phyloP scores from a whole-genome alignment of 2,329 filamentous ascomycete genomes.

The Stachybotrys chlorohalonatus region DNA sequence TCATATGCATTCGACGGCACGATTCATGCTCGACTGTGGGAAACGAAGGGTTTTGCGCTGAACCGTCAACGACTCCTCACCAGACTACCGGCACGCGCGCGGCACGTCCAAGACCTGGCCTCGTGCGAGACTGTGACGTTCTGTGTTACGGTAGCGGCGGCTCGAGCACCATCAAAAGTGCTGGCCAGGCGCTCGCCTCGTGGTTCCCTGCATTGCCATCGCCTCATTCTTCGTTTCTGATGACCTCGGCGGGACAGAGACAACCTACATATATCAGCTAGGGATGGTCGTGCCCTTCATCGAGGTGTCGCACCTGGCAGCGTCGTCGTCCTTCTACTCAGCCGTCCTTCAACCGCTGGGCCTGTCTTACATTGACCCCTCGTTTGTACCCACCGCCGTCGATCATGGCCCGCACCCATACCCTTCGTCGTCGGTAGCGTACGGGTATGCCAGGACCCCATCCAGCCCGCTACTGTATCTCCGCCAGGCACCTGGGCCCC shows the following conservation, averaged over 20 bases:
- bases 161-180: no score
- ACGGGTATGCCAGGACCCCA: conserved; percentile 25
- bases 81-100: no score
- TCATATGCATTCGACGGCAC: no score
- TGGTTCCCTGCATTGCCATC: no score
- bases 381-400: neutral
- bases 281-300: conserved; percentile 38
- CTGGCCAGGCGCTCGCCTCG: no score
- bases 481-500: conserved; percentile 28
- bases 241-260: no score
- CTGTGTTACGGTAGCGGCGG: no score
- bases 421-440: conserved; percentile 27
- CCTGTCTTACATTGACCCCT: conserved; percentile 45
- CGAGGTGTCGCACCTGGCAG: conserved; percentile 67
- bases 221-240: neutral
- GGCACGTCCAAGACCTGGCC: no score
- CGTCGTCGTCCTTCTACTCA: conserved; percentile 76
- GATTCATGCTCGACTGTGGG: no score
- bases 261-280: neutral
- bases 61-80: no score
- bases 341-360: conserved; percentile 70
- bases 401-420: conserved; percentile 9
- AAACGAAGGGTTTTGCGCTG: no score
- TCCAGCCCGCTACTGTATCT: conserved; percentile 29
- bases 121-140: no score